Conservation (phyloP, 2,329 filamentous ascomycete genomes). For the Colletotrichum euphorbiae region DNA sequence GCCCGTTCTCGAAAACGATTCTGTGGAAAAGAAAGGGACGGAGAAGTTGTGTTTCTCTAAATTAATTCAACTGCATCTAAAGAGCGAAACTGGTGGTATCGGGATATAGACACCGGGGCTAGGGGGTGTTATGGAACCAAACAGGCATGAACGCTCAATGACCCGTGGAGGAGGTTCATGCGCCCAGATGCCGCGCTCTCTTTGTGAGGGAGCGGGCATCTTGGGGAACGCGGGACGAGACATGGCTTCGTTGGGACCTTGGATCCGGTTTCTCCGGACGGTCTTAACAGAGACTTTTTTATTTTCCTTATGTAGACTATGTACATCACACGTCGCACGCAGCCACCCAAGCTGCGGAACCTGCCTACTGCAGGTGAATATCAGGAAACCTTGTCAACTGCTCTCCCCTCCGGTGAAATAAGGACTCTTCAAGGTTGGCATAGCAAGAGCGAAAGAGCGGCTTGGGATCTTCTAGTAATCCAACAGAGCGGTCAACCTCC, state of each 20-base stretch:
- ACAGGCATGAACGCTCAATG: constrained; percentile 33
- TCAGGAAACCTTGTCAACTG: constrained; percentile 22
- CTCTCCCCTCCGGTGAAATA: neutral
- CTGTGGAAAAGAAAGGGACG: constrained; percentile 1
- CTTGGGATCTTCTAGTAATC: no score
- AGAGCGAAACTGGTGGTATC: constrained; percentile 33
- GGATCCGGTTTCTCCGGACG: constrained; percentile 17
- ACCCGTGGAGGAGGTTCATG: constrained; percentile 35
- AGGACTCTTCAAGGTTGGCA: no score
- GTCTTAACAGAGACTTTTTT: constrained; percentile 34
- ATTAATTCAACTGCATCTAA: constrained; percentile 39
- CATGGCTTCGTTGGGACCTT: constrained; percentile 14
- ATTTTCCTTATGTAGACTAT: constrained; percentile 42
- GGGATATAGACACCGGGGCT: constrained; percentile 32
- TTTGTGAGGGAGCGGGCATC: constrained; percentile 9
- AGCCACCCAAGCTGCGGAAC: constrained; percentile 31
- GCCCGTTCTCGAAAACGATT: constrained; percentile 14
- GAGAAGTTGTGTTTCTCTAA: constrained; percentile 9
- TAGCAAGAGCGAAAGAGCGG: no score
- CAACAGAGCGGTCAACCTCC: no score
- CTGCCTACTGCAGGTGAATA: constrained; percentile 38
- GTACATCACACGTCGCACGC: constrained; percentile 41
- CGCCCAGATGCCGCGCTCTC: constrained; percentile 10
- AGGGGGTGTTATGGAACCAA: constrained; percentile 27
- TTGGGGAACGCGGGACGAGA: constrained; percentile 26